Evolutionary conservation across 768 basidiomycete species (phyloP).

Genomic region (Termitomyces eurrhizus): DNA sequence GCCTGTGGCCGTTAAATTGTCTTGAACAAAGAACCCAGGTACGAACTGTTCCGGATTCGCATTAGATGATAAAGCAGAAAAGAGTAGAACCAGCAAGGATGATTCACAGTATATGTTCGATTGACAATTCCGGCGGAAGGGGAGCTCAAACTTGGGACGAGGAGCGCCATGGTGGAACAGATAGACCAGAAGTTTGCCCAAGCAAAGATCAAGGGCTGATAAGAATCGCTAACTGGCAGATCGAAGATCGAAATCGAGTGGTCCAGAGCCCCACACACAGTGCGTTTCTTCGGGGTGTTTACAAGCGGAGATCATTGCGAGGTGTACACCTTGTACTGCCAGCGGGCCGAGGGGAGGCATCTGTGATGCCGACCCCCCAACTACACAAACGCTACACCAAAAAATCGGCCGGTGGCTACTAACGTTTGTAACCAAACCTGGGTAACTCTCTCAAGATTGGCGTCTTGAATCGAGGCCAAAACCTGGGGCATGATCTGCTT

Average conservation of each 20-base stretch:
- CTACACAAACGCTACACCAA: too few relatives aligned
- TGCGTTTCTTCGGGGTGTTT: too few relatives aligned
- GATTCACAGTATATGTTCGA: neutral
- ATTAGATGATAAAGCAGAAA: neutral
- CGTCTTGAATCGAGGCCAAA: neutral
- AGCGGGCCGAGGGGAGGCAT: too few relatives aligned
- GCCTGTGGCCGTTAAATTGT: conserved; percentile 24
- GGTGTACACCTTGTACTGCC: too few relatives aligned
- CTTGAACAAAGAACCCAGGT: conserved; percentile 40
- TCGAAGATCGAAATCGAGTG: neutral
- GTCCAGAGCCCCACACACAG: too few relatives aligned
- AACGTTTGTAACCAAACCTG: neutral
- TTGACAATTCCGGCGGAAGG: neutral
- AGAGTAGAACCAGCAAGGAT: neutral
- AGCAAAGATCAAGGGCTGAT: neutral
- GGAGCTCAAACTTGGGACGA: neutral
- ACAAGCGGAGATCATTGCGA: too few relatives aligned
- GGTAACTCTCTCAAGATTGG: neutral
- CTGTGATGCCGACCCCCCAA: too few relatives aligned
- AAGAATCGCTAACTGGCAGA: neutral
- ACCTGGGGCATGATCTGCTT: neutral
- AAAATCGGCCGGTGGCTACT: too few relatives aligned
- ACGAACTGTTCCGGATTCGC: neutral
- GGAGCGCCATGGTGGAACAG: neutral
- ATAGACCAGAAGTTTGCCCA: neutral